A percentile compares a stretch with the other conserved stretches of the same genome.
Conservation (phyloP, 164 flowering plant species). For the Tetrastigma voinierianum region DNA sequence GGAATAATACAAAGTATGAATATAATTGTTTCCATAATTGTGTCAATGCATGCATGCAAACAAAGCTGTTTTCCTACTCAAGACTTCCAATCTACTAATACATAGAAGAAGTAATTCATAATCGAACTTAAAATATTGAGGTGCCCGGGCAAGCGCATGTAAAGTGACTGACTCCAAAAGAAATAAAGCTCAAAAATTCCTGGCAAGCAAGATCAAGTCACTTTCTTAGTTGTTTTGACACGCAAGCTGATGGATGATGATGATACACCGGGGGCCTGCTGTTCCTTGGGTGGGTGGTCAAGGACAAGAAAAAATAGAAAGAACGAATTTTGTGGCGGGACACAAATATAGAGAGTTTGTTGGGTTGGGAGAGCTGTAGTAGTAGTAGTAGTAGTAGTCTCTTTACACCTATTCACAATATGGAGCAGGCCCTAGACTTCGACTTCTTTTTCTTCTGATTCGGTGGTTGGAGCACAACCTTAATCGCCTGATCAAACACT, state of each 20-base stretch:
- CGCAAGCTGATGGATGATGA: too few species aligned
- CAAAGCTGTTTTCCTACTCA: constrained; percentile 15
- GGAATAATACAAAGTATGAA: constrained; percentile 4
- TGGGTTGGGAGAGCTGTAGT: too few species aligned
- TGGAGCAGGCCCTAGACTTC: constrained; percentile 63
- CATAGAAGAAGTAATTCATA: constrained; percentile 16
- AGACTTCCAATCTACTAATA: constrained; percentile 19
- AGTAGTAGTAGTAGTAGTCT: constrained; percentile 10
- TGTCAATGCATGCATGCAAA: too few species aligned
- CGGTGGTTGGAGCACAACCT: constrained; percentile 75
- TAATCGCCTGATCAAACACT: constrained; percentile 67
- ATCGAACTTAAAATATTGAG: constrained; percentile 9
- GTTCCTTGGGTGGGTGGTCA: constrained; percentile 19
- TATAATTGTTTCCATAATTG: constrained; percentile 7
- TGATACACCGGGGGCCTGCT: not conserved
- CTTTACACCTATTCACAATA: constrained; percentile 38
- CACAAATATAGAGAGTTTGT: too few species aligned
- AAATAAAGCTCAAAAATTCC: constrained; percentile 17
- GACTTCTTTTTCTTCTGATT: constrained; percentile 68
- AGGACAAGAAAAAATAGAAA: not conserved
- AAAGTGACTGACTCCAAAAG: not conserved
- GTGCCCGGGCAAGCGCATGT: constrained; percentile 13
- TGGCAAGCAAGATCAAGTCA: constrained; percentile 23
- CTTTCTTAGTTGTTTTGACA: constrained; percentile 12
- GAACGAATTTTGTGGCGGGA: too few species aligned